phyloP scores from a whole-genome alignment of 1,284 basidiomycete species.

The Moniliophthora roreri region DNA sequence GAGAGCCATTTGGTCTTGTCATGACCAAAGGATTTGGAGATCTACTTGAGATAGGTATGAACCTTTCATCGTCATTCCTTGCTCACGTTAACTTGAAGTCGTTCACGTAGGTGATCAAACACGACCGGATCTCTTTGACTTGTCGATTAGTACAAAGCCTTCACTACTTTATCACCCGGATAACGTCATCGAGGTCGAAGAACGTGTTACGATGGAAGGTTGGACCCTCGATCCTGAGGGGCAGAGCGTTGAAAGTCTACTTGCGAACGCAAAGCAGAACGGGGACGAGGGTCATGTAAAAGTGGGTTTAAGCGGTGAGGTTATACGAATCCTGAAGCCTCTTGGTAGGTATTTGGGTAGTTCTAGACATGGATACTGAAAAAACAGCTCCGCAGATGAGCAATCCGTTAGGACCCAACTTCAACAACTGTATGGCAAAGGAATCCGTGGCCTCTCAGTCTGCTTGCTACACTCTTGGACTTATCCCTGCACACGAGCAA shows the following conservation, averaged over 20 bases:
- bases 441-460: constrained; percentile 58
- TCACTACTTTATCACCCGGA: constrained; percentile 50
- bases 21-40: constrained; percentile 74
- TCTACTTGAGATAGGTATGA: constrained; percentile 60
- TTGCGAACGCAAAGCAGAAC: constrained; percentile 36
- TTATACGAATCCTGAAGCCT: constrained; percentile 59
- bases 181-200: constrained; percentile 63
- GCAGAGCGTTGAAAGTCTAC: constrained; percentile 33
- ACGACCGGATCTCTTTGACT: constrained; percentile 61
- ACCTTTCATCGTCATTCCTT: neutral
- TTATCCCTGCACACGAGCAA: constrained; percentile 59
- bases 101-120: constrained; percentile 47
- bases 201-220: constrained; percentile 71
- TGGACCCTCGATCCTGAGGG: constrained; percentile 65
- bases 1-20: constrained; percentile 64
- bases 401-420: constrained; percentile 39
- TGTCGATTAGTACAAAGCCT: constrained; percentile 57
- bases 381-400: constrained; percentile 27
- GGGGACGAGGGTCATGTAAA: constrained; percentile 34
- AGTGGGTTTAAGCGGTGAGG: constrained; percentile 66
- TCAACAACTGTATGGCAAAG: constrained; percentile 48
- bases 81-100: neutral
- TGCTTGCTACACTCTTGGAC: constrained; percentile 70
- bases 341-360: constrained; percentile 37
- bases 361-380: neutral